Conservation (phyloP, 441 rosid genomes). For the Corymbia citriodora region DNA sequence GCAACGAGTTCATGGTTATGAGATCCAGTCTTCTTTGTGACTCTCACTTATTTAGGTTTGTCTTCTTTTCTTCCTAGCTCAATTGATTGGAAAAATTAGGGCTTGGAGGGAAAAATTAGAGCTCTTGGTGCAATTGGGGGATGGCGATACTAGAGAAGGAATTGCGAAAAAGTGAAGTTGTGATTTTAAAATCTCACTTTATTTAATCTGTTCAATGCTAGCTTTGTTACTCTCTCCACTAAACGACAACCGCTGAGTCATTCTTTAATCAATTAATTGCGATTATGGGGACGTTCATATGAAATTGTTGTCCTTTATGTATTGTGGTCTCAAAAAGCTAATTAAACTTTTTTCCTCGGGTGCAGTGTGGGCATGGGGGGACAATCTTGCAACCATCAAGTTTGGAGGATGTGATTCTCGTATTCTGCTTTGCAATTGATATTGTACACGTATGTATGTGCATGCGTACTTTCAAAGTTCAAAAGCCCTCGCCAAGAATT, state of each 20-base stretch:
- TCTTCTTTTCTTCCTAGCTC: background rate
- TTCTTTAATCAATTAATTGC: background rate
- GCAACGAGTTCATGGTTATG: background rate
- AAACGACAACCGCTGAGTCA: background rate
- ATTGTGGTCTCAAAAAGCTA: background rate
- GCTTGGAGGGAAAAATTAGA: background rate
- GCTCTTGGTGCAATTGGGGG: background rate
- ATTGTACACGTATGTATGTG: background rate
- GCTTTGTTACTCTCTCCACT: background rate
- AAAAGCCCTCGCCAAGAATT: too few relatives aligned
- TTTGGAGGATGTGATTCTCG: background rate
- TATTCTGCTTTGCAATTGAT: background rate
- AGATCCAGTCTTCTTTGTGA: background rate
- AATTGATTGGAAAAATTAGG: background rate
- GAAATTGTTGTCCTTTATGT: background rate
- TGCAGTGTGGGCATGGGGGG: background rate
- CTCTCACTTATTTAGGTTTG: background rate
- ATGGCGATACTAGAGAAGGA: background rate
- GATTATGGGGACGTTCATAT: rapidly evolving
- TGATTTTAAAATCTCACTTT: background rate
- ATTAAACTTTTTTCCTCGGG: background rate
- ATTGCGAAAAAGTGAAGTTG: background rate
- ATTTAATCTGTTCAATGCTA: rapidly evolving
- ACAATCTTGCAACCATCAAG: background rate
- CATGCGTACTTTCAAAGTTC: background rate